Evolutionary conservation across 2,329 filamentous ascomycete genomes (phyloP), one percentile per base, ranked within the genome.

Genomic region (Thelonectria blattea): DNA sequence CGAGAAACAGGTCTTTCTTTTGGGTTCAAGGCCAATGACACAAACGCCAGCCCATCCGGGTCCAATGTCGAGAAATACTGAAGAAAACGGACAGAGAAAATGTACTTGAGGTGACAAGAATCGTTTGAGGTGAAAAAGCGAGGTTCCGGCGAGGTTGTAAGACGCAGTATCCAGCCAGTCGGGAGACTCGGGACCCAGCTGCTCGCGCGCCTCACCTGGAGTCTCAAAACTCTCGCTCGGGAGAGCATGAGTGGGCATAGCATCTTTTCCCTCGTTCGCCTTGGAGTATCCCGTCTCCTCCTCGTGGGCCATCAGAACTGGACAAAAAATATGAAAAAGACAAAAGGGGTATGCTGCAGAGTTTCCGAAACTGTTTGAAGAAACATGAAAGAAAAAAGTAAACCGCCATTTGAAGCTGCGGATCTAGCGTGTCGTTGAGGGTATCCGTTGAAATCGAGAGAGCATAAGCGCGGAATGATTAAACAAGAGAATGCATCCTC

Each of bases 311-410:
- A 62, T 62, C 55, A 59, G 59, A 67, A 67, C 61, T 56, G 43
- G 60, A 62, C 51, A 70, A 66, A 63, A 67, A 58, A 70, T 67
- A 56, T 55, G 64, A 64, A 66, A 66, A 71, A 67, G 65, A 67
- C 59, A 71, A 68, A 59, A 62, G 69, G 74, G 74, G 74, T 76
- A 76, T 76, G 74, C 69, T 74, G 72, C 70, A 71, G 63, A 70
- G 65, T 72, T 73, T 67, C 62, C 63, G 61, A 68, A 70, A 68
- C 56, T 65, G 55, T 45, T 64, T 63, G 62, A 63, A 61, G 65
- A 65, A 56, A 52, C 52, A 49, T 67, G 50, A 47, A 59, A 58
- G 37, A 53, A 66, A n/a, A 62, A 62, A 67, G 45, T 68, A 61
- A 67, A 62, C 43, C 56, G 61, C 56, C 59, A 52, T 60, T 52